These are phyloP conservation scores for Backusella tarrabulga DNA, from an alignment of 192 early-diverging fungal genomes.

Conservation along the genomic window DNA sequence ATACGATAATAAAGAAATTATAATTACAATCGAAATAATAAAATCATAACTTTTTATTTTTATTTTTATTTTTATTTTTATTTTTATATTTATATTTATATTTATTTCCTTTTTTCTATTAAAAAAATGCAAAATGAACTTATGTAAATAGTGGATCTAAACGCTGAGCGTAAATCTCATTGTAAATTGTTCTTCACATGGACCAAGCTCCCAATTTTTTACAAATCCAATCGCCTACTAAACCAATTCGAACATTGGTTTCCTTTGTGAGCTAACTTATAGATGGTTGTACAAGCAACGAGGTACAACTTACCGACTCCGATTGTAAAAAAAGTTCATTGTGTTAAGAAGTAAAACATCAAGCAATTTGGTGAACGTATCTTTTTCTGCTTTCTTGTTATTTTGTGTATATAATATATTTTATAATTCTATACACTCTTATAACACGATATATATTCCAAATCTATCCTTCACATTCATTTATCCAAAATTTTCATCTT, in stretches of 20 bases:
- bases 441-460: not conserved
- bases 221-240: not conserved
- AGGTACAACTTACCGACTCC: not conserved
- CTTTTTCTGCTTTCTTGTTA: not conserved
- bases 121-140: not conserved
- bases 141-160: not conserved
- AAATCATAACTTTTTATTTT: not conserved
- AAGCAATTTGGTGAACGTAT: not conserved
- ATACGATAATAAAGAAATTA: not conserved
- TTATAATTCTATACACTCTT: not conserved
- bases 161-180: not conserved
- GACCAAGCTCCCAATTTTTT: not conserved
- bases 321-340: not conserved
- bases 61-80: not conserved
- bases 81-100: no score
- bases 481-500: constrained; percentile 1
- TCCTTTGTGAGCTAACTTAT: not conserved
- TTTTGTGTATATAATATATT: constrained; percentile 5
- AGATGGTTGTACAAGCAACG: not conserved
- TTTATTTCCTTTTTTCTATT: not conserved
- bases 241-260: not conserved
- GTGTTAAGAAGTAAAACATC: not conserved
- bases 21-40: not conserved
- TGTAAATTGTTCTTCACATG: not conserved
- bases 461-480: not conserved